Conservation (phyloP, 495 filamentous ascomycete species). For the Penicillium chermesinum region DNA sequence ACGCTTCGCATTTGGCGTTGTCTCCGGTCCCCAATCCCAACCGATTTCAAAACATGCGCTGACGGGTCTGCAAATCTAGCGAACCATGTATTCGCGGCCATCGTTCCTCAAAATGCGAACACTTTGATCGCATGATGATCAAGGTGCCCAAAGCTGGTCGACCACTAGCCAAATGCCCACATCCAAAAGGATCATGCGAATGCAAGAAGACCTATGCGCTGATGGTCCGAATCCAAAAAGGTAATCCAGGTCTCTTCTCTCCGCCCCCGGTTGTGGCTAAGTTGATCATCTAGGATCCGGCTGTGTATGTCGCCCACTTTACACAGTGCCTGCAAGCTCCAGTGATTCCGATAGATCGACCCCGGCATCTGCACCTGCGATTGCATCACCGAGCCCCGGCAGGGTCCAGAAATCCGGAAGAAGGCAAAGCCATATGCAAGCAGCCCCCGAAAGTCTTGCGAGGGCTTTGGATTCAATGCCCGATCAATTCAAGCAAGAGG, state of each 20-base stretch:
- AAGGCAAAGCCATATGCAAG: conserved; percentile 24
- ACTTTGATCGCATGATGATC: conserved; percentile 68
- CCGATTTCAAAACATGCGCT: conserved; percentile 1
- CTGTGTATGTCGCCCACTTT: conserved; percentile 40
- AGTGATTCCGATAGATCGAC: conserved; percentile 15
- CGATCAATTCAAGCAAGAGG: conserved; percentile 20
- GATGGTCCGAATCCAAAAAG: conserved; percentile 49
- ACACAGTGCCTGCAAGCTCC: conserved; percentile 26
- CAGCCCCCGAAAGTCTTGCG: conserved; percentile 23
- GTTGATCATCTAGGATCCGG: conserved; percentile 21
- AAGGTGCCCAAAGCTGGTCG: conserved; percentile 77
- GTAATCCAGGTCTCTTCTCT: conserved; percentile 15
- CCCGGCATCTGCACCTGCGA: conserved; percentile 5
- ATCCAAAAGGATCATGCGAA: conserved; percentile 57
- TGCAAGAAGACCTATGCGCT: conserved; percentile 50
- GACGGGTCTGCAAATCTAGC: conserved; percentile 33
- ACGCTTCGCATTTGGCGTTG: background rate
- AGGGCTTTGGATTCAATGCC: conserved; percentile 23
- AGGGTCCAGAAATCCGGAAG: conserved; percentile 27
- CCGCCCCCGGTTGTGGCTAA: background rate
- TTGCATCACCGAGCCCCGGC: conserved; percentile 13
- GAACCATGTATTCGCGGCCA: conserved; percentile 83
- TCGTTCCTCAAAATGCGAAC: conserved; percentile 77
- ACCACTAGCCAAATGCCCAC: conserved; percentile 71
- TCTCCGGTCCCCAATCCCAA: background rate